These are phyloP conservation scores for Emmonsiellopsis sp. DNA, from an alignment of 2,329 filamentous ascomycete species.

Conservation along the genomic window DNA sequence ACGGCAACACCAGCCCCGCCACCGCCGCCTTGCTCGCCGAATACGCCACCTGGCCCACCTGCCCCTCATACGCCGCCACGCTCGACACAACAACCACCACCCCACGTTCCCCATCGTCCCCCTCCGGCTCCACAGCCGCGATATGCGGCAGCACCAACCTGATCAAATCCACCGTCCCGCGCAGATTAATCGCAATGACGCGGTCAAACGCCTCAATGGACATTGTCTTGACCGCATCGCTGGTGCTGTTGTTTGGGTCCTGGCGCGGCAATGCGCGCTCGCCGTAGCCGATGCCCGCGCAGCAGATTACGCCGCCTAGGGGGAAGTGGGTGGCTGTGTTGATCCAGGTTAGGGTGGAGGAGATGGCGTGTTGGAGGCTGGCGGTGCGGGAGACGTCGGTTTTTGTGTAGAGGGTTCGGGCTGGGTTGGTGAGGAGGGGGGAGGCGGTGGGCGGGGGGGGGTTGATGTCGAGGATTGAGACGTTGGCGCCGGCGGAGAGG, in stretches of 20 bases:
- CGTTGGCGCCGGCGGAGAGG: constrained; percentile 14
- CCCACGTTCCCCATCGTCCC: constrained; percentile 15
- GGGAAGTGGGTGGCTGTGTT: constrained; percentile 10
- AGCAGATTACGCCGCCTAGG: constrained; percentile 14
- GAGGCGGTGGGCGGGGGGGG: constrained; percentile 10
- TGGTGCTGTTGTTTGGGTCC: neutral
- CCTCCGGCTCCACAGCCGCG: constrained; percentile 11
- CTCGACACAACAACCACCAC: constrained; percentile 16
- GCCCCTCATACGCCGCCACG: constrained; percentile 17
- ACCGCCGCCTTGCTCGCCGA: constrained; percentile 19
- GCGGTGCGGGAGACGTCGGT: constrained; percentile 18
- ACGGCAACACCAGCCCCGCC: constrained; percentile 15
- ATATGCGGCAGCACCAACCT: constrained; percentile 16
- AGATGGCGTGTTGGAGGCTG: constrained; percentile 13
- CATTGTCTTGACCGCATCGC: constrained; percentile 20
- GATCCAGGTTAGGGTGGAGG: constrained; percentile 14
- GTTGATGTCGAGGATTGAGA: constrained; percentile 18
- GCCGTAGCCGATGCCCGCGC: constrained; percentile 15
- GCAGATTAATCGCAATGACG: constrained; percentile 37
- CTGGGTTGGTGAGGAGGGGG: constrained; percentile 6
- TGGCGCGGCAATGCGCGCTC: constrained; percentile 13
- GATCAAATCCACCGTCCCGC: constrained; percentile 18
- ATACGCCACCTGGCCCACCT: constrained; percentile 17
- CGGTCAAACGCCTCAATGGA: constrained; percentile 50
- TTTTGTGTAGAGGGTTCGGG: constrained; percentile 17